A percentile compares a stretch with the other conserved stretches of the same genome.
These are phyloP conservation scores for Telfairia occidentalis DNA, from an alignment of 331 rosid species.

Conservation along the genomic window DNA sequence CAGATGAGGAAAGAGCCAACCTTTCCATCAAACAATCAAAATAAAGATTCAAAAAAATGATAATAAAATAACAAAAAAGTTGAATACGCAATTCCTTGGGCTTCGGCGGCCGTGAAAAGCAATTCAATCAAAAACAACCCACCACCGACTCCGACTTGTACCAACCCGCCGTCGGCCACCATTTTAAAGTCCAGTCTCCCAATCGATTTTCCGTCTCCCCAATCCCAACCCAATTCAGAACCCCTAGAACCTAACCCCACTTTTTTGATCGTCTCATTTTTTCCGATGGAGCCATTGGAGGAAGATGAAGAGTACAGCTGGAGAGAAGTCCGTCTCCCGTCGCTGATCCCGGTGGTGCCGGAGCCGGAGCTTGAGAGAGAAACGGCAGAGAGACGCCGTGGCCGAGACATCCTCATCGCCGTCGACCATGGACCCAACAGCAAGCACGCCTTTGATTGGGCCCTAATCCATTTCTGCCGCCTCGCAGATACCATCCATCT, in stretches of 20 bases:
- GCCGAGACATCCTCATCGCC: slow-evolving; percentile 60
- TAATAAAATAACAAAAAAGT: too few relatives aligned
- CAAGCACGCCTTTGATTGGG: slow-evolving; percentile 87
- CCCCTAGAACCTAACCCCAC: not conserved
- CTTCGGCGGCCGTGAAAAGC: not conserved
- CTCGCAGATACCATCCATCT: slow-evolving; percentile 78
- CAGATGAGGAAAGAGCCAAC: too few relatives aligned
- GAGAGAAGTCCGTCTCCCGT: slow-evolving; percentile 59
- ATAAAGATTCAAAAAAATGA: too few relatives aligned
- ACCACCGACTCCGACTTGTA: too few relatives aligned
- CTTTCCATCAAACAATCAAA: too few relatives aligned
- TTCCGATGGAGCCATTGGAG: slow-evolving; percentile 52
- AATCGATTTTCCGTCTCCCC: not conserved
- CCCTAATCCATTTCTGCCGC: slow-evolving; percentile 55
- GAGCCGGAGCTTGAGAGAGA: slow-evolving; percentile 62
- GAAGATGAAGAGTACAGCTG: slow-evolving; percentile 55
- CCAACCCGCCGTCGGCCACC: not conserved
- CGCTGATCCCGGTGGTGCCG: slow-evolving; percentile 28
- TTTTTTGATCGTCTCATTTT: not conserved
- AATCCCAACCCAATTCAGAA: not conserved
- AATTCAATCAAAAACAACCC: not conserved
- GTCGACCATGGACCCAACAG: slow-evolving; percentile 73
- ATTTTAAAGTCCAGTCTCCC: not conserved
- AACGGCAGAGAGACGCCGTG: slow-evolving; percentile 53
- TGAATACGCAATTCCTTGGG: not conserved